Percentiles rank a stretch among this genome's conserved stretches.
These are phyloP conservation scores for Boletus insuetus DNA, from an alignment of 768 basidiomycete genomes.

Conservation along the genomic window DNA sequence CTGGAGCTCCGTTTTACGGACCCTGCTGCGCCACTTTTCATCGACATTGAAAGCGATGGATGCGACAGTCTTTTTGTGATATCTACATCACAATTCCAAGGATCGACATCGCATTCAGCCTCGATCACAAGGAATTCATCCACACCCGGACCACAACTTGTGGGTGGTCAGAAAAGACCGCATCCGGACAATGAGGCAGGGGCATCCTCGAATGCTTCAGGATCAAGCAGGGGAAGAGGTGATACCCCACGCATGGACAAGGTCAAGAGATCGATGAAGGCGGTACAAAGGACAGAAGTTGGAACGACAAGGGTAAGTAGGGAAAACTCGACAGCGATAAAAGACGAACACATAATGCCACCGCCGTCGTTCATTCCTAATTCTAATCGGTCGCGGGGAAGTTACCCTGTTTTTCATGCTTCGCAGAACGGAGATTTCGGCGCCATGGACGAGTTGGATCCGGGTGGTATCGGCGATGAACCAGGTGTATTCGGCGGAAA, in stretches of 20 bases:
- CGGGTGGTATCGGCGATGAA: background rate
- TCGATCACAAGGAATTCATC: slow-evolving; percentile 13
- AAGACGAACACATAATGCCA: slow-evolving; percentile 37
- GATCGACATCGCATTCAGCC: slow-evolving; percentile 16
- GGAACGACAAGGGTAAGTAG: slow-evolving; percentile 8
- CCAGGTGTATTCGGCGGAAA: slow-evolving; percentile 1
- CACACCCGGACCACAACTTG: slow-evolving; percentile 15
- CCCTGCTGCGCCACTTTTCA: slow-evolving; percentile 69
- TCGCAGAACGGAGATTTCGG: slow-evolving; percentile 21
- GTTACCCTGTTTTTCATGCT: slow-evolving; percentile 7
- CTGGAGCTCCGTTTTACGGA: slow-evolving; percentile 77
- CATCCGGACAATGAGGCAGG: slow-evolving; percentile 22
- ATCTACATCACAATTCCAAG: slow-evolving; percentile 66
- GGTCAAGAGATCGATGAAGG: slow-evolving; percentile 38
- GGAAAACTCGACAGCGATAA: slow-evolving; percentile 13
- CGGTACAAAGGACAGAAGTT: slow-evolving; percentile 31
- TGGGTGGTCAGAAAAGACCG: slow-evolving; percentile 20
- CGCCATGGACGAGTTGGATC: slow-evolving; percentile 6
- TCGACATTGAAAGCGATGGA: slow-evolving; percentile 69
- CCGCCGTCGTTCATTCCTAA: slow-evolving; percentile 32
- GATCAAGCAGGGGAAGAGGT: slow-evolving; percentile 10
- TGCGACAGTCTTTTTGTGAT: slow-evolving; percentile 71
- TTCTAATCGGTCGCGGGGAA: slow-evolving; percentile 12
- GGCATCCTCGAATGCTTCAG: slow-evolving; percentile 28
- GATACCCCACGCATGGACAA: slow-evolving; percentile 49